Evolutionary conservation across 495 filamentous ascomycete species (phyloP), one percentile per base, ranked within the genome.

Genomic region (Aspergillus avenaceus): DNA sequence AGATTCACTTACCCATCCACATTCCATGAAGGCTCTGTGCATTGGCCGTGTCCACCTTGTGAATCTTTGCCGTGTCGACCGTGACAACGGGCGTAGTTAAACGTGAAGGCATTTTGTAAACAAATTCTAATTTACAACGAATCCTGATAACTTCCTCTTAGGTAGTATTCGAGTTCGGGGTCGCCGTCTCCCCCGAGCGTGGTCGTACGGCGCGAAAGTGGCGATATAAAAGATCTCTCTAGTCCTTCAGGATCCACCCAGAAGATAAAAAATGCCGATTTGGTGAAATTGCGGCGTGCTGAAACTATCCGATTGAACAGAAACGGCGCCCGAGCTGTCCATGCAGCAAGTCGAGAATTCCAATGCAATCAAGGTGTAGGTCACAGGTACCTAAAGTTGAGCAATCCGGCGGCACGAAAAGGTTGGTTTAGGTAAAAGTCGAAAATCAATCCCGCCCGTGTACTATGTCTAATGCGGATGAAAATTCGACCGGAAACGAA

Each of bases 21-120:
- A 98, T 95, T 73, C 90, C 90, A 70, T 93, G 95, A 29, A 98
- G 83, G 61, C 91, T 95, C 71, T 95, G 88, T 12, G 87, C 84
- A 63, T 96, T 95, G 46, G 85, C 76, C 1, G 93, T 95, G 70
- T 97, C 91, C 59, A 98, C 87, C 67, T 93, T 90, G 73, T 92
- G 87, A 59, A 97, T 90, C 57, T 89, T 84, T 62, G 81, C 87
- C 36, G 87, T 84, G 66, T 93, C 85, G 68, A 93, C 87, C 49
- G 87, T 87, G 60, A 93, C 75, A 67, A 93, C 84, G 47, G 86
- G 79, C 27, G 80, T 80, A 65, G 83, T 78, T 71, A 87, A 74
- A 71, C 77, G 65, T 27, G 78, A 66, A 58, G 81, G 76, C 84
- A 86, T 87, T 45, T 36, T 69, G 48, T 50, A 45, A 57, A 52